Evolutionary conservation across 164 flowering plant genomes (phyloP).

Genomic region (Macadamia tetraphylla): DNA sequence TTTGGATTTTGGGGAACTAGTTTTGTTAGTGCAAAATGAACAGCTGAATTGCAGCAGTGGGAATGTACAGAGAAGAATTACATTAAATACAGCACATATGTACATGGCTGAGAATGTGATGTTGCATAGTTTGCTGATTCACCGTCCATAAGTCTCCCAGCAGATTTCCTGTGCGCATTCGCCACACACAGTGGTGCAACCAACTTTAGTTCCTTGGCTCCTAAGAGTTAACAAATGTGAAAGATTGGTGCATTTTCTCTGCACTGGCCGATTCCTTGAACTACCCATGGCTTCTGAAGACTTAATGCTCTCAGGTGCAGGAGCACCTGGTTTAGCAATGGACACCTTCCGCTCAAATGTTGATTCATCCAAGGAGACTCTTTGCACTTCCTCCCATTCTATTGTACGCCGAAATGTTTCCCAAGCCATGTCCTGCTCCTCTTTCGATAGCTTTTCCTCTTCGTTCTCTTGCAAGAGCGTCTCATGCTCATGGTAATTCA

Average conservation of each 20-base stretch:
- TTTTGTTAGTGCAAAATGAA: background rate
- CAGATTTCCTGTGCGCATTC: constrained; percentile 78
- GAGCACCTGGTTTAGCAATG: constrained; percentile 11
- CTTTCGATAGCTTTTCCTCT: constrained; percentile 92
- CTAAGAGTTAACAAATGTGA: constrained; percentile 76
- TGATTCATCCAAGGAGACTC: constrained; percentile 43
- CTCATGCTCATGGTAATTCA: constrained; percentile 92
- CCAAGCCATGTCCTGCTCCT: constrained; percentile 99
- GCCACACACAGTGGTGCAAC: constrained; percentile 80
- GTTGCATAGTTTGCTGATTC: constrained; percentile 6
- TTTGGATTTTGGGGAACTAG: background rate
- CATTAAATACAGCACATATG: constrained; percentile 4
- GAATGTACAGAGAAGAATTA: constrained; percentile 9
- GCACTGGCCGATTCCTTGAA: constrained; percentile 25
- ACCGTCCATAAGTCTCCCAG: constrained; percentile 53
- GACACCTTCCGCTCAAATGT: constrained; percentile 29
- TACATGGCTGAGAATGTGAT: background rate
- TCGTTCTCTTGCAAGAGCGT: constrained; percentile 95
- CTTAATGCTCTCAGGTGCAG: constrained; percentile 16
- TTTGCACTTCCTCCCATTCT: constrained; percentile 81
- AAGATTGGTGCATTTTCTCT: constrained; percentile 71
- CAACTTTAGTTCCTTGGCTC: constrained; percentile 70
- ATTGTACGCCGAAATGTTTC: constrained; percentile 57
- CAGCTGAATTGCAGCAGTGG: background rate
- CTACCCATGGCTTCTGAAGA: constrained; percentile 17